phyloP scores from a whole-genome alignment of 306 rosid genomes.

The Corylus americana region DNA sequence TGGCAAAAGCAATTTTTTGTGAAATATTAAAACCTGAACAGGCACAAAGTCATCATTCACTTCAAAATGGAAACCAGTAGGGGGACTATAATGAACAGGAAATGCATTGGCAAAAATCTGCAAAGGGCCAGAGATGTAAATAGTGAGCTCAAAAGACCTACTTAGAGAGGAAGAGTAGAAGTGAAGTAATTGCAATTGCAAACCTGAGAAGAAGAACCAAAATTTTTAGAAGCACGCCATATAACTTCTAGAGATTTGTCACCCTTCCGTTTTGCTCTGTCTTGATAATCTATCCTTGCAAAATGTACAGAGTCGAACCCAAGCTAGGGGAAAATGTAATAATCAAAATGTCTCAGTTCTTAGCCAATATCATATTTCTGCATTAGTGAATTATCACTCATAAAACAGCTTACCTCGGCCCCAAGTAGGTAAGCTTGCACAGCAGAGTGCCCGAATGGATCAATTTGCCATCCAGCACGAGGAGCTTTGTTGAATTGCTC shows the following conservation, averaged over 20 bases:
- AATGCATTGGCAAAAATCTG: conserved; percentile 87
- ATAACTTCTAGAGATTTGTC: conserved; percentile 88
- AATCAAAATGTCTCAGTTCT: conserved; percentile 4
- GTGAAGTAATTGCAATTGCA: conserved; percentile 13
- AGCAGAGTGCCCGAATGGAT: conserved; percentile 91
- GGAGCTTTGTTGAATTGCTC: conserved; percentile 62
- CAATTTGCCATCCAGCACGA: conserved; percentile 90
- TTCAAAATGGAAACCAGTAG: conserved; percentile 70
- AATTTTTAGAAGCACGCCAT: conserved; percentile 86
- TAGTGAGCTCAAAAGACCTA: background rate
- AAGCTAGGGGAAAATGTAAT: conserved; percentile 45
- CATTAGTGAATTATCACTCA: background rate
- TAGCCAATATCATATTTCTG: background rate
- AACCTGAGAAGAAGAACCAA: conserved; percentile 88
- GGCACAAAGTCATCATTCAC: conserved; percentile 42
- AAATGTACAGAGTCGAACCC: conserved; percentile 96
- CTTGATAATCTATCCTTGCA: conserved; percentile 89
- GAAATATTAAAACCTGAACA: conserved; percentile 57
- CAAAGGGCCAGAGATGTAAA: conserved; percentile 13
- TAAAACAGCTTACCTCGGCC: conserved; percentile 56
- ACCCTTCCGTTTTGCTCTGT: conserved; percentile 65
- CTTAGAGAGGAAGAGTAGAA: background rate
- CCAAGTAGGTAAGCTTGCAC: conserved; percentile 81
- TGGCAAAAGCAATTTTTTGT: background rate
- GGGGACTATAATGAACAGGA: conserved; percentile 75